A percentile compares a stretch with the other conserved stretches of the same genome.
phyloP scores from a whole-genome alignment of 2,329 filamentous ascomycete genomes.

The Apiospora kogelbergensis region DNA sequence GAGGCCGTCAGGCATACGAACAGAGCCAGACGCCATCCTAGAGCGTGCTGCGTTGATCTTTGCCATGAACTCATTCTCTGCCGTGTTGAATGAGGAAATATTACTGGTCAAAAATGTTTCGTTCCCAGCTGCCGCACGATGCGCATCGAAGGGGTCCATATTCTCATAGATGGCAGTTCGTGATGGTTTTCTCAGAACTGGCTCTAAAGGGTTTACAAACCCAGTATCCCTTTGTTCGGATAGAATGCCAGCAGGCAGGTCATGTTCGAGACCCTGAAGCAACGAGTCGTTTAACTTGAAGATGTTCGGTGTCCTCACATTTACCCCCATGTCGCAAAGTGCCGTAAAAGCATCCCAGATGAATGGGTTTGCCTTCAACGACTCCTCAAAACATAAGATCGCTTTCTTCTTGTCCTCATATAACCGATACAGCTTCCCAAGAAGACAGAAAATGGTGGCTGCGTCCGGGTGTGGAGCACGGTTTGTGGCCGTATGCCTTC shows the following conservation, averaged over 20 bases:
- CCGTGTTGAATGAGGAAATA: constrained; percentile 40
- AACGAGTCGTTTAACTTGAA: constrained; percentile 70
- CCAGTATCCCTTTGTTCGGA: constrained; percentile 39
- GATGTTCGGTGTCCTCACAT: constrained; percentile 79
- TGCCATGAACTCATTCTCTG: constrained; percentile 56
- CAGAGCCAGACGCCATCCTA: constrained; percentile 40
- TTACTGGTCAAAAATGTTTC: constrained; percentile 40
- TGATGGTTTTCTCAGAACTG: constrained; percentile 40
- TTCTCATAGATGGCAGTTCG: constrained; percentile 38
- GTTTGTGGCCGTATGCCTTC: constrained; percentile 76
- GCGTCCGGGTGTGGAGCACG: constrained; percentile 79
- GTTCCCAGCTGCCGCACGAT: constrained; percentile 39
- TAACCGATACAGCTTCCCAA: constrained; percentile 83
- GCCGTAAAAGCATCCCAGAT: constrained; percentile 97
- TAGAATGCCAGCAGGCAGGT: constrained; percentile 28
- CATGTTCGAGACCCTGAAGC: constrained; percentile 46
- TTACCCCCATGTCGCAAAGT: constrained; percentile 83
- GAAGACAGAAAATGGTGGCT: constrained; percentile 76
- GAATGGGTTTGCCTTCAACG: constrained; percentile 87
- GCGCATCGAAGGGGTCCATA: constrained; percentile 53
- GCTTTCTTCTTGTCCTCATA: constrained; percentile 84
- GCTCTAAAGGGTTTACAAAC: constrained; percentile 37
- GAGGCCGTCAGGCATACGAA: constrained; percentile 51
- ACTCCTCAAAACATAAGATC: constrained; percentile 81
- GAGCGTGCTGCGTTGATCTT: constrained; percentile 54